Percentiles rank a stretch among this genome's conserved stretches.
Conservation (phyloP, 345 rosid genomes). For the Raphanus raphanistrum region DNA sequence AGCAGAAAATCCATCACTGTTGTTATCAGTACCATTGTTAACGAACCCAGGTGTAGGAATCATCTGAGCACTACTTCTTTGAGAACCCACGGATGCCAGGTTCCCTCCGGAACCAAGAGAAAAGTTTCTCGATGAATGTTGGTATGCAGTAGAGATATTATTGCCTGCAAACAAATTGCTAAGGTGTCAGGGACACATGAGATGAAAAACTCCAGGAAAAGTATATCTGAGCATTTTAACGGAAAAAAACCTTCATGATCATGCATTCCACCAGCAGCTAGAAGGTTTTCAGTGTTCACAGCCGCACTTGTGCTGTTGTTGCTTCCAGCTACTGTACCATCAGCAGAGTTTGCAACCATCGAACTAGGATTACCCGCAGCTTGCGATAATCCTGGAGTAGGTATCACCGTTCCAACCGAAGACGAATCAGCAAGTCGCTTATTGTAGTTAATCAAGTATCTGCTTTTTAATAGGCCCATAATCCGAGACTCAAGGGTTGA, state of each 20-base stretch:
- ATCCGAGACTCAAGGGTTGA: constrained; percentile 71
- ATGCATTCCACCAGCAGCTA: constrained; percentile 55
- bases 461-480: constrained; percentile 46
- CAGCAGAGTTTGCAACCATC: constrained; percentile 60
- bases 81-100: constrained; percentile 63
- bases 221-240: constrained; percentile 51
- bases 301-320: constrained; percentile 49
- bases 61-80: constrained; percentile 69
- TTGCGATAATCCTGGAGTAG: constrained; percentile 85
- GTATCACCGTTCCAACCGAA: constrained; percentile 80
- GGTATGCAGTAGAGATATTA: constrained; percentile 62
- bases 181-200: constrained; percentile 19
- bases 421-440: constrained; percentile 60
- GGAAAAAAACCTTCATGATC: constrained; percentile 51
- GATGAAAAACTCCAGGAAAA: constrained; percentile 15
- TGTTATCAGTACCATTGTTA: constrained; percentile 39
- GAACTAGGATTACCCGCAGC: constrained; percentile 50
- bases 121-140: constrained; percentile 62
- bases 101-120: constrained; percentile 70
- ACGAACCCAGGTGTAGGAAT: constrained; percentile 94
- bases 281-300: constrained; percentile 52
- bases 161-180: constrained; percentile 50
- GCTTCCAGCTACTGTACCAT: constrained; percentile 54
- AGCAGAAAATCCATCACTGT: constrained; percentile 61
- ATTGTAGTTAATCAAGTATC: constrained; percentile 41